Base-by-base conservation (phyloP, 2,329 filamentous ascomycete genomes). In the Zymoseptoria passerinii region DNA sequence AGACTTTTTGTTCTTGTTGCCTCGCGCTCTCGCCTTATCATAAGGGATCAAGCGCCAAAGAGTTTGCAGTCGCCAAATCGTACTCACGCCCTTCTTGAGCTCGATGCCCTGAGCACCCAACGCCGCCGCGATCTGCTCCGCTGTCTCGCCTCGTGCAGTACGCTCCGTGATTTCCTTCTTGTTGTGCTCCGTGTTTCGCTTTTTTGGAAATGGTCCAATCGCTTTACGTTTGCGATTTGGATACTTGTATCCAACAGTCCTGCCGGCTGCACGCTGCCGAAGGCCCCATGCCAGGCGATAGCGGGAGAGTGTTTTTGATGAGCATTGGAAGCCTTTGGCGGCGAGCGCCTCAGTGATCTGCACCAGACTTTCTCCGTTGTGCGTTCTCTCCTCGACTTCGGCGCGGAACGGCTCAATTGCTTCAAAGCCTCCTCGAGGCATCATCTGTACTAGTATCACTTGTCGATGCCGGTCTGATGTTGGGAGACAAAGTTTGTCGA, bases 221-320 rank as follows among this genome's bases (percentile, higher is more conserved):
- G 40, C 49, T 9, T 57, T 57, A 4, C 55, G 49, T 54, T 60
- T 60, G 51, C 54, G 54, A 50, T 56, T 51, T 48, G 56, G 59
- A n/a, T 54, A 54, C 35, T 48, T 54, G 13, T 54, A 23, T 8
- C 53, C 29, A 10, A 20, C 53, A 20, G 51, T 54, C 28, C 58
- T 66, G 23, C 57, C 54, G 8, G 61, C 55, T 23, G 61, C 56
- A 27, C 66, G 58, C 54, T 67, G 57, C 27, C 65, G 62, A 7
- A 67, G 57, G 29, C 66, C 66, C 65, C 64, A 68, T 44, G 60
- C 53, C 16, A 68, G 57, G 28, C 66, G 60, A 53, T 63, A 62
- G 6, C 63, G 57, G 50, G 60, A 63, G 57, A 68, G 59, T 9
- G 64, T 66, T 53, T 67, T 67, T 16, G 60, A 58, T 35, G 56